Evolutionary conservation across 169 alveolate genomes (phyloP).

Genomic region (Eimeria maxima): DNA sequence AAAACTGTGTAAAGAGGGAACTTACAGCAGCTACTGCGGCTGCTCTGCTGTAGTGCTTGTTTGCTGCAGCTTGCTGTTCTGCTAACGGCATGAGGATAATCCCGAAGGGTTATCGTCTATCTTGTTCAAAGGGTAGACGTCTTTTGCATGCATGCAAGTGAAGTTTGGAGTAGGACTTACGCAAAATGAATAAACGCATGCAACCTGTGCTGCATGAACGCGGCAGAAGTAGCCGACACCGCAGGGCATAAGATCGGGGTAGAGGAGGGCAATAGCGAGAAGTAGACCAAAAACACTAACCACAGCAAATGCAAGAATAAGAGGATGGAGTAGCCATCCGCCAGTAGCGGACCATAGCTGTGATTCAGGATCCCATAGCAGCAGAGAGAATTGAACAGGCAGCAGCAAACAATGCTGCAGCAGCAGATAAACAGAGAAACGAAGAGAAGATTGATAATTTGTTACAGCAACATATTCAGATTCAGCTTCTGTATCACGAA

Average conservation of each 20-base stretch:
- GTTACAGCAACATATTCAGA: slow-evolving; percentile 47
- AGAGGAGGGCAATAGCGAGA: slow-evolving; percentile 23
- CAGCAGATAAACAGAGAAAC: slow-evolving; percentile 12
- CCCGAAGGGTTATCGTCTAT: too few species aligned
- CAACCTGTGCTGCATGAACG: slow-evolving; percentile 23
- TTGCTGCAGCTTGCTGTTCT: background rate
- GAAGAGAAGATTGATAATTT: slow-evolving; percentile 20
- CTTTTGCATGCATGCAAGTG: background rate
- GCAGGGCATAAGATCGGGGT: slow-evolving; percentile 24
- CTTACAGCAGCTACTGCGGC: background rate
- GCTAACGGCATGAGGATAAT: background rate
- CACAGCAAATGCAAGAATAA: background rate
- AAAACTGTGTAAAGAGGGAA: background rate
- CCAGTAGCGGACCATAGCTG: background rate
- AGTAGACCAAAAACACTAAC: background rate
- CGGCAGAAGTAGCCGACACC: slow-evolving; percentile 39
- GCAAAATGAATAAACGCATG: slow-evolving; percentile 28
- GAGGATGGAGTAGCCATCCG: slow-evolving; percentile 9
- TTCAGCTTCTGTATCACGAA: slow-evolving; percentile 25
- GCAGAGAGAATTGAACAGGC: background rate
- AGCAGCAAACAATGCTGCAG: slow-evolving; percentile 38
- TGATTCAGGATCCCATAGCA: slow-evolving; percentile 13
- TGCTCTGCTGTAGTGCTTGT: background rate
- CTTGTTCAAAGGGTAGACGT: background rate
- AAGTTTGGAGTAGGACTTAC: background rate